phyloP scores from a whole-genome alignment of 2,329 filamentous ascomycete species.

The Hymenoscyphus occultus region DNA sequence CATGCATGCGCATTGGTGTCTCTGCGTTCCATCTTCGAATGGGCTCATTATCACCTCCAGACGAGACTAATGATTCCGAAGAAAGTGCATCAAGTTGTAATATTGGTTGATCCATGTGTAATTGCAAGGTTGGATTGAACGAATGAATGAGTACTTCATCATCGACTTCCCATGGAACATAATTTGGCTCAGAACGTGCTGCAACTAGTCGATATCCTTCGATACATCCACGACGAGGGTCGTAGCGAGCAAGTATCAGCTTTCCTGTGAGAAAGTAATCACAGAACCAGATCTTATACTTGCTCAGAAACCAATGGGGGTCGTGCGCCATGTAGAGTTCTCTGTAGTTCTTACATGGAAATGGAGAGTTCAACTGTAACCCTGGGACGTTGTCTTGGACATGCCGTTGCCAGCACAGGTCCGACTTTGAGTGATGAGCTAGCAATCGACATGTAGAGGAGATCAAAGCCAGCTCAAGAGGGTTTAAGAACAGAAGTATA shows the following conservation, averaged over 20 bases:
- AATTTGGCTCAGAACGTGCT: slow-evolving; percentile 51
- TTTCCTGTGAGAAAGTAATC: slow-evolving; percentile 72
- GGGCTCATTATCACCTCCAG: slow-evolving; percentile 19
- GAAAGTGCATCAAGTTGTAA: slow-evolving; percentile 48
- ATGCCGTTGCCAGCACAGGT: slow-evolving; percentile 68
- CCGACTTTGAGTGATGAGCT: slow-evolving; percentile 56
- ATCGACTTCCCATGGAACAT: slow-evolving; percentile 64
- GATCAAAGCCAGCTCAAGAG: slow-evolving; percentile 59
- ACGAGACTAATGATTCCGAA: slow-evolving; percentile 15
- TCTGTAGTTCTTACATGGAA: slow-evolving; percentile 62
- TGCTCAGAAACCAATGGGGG: slow-evolving; percentile 79
- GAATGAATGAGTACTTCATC: slow-evolving; percentile 65
- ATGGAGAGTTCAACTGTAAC: slow-evolving; percentile 49
- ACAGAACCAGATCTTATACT: slow-evolving; percentile 81
- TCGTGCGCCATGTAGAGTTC: slow-evolving; percentile 73
- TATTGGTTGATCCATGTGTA: slow-evolving; percentile 74
- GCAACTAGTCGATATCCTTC: slow-evolving; percentile 77
- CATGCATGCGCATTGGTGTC: slow-evolving; percentile 51
- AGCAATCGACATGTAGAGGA: slow-evolving; percentile 62
- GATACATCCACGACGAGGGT: slow-evolving; percentile 69
- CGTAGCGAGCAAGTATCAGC: slow-evolving; percentile 73
- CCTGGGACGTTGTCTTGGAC: slow-evolving; percentile 67
- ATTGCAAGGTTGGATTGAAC: slow-evolving; percentile 66
- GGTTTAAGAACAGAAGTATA: slow-evolving; percentile 65
- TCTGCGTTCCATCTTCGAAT: slow-evolving; percentile 44